Evolutionary conservation across 176 grass and related monocot species (phyloP).

Genomic region (Aegilops tauschii): DNA sequence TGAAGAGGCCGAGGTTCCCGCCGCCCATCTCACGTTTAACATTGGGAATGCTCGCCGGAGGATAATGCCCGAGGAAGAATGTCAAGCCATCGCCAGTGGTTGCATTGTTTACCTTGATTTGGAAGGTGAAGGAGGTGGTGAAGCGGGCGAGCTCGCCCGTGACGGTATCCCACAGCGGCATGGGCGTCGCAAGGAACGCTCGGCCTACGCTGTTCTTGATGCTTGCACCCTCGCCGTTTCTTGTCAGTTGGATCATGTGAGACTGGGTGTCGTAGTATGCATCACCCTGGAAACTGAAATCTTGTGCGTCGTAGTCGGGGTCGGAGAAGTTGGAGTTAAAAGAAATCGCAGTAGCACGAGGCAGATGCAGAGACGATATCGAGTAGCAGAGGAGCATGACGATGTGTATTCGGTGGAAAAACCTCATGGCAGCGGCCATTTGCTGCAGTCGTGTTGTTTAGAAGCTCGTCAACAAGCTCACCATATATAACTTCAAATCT

Average conservation of each 20-base stretch:
- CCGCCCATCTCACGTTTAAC: too few relatives aligned
- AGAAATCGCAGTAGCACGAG: neutral
- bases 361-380: neutral
- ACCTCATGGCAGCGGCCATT: neutral
- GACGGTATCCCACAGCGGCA: conserved; percentile 27
- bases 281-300: neutral
- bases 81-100: conserved; percentile 35
- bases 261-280: neutral
- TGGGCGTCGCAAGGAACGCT: neutral
- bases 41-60: neutral
- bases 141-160: conserved; percentile 33
- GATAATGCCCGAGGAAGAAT: conserved; percentile 47
- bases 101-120: neutral
- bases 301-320: neutral
- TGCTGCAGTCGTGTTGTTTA: neutral
- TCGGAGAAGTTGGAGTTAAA: neutral
- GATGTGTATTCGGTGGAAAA: neutral
- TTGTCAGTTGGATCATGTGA: neutral
- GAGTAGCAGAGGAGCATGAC: neutral
- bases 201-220: neutral
- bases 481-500: neutral
- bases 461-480: neutral
- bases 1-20: too few relatives aligned
- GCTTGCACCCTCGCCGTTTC: neutral
- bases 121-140: conserved; percentile 38